Evolutionary conservation across 2,329 filamentous ascomycete species (phyloP).

Genomic region (Elsinoe australis): DNA sequence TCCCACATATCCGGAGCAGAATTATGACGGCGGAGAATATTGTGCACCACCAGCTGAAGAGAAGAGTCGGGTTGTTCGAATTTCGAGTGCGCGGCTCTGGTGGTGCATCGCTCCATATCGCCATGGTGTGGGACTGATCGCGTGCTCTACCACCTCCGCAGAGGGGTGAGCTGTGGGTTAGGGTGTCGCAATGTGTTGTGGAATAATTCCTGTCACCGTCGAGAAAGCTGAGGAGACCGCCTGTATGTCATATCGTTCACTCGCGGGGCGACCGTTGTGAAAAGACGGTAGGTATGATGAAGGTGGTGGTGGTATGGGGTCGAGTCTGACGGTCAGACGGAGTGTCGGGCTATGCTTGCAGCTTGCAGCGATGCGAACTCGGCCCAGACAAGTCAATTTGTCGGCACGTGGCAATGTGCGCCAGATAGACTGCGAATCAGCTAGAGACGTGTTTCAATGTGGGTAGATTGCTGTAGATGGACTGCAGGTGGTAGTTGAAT

Average conservation of each 20-base stretch:
- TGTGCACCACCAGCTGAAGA: conserved; percentile 93
- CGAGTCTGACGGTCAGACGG: not conserved
- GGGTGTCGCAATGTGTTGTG: conserved; percentile 5
- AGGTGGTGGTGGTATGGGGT: not conserved
- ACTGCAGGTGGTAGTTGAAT: not conserved
- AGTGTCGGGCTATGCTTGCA: conserved; percentile 10
- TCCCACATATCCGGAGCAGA: conserved; percentile 67
- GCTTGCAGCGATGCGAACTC: not conserved
- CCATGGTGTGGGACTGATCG: conserved; percentile 1
- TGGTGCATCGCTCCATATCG: conserved; percentile 41
- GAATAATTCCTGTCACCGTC: not conserved
- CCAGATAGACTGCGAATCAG: not conserved
- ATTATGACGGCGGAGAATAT: conserved; percentile 64
- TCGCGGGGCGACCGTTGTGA: conserved; percentile 9
- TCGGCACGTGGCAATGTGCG: conserved; percentile 7
- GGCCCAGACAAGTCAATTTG: conserved; percentile 9
- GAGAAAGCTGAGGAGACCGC: not conserved
- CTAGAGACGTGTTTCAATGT: not conserved
- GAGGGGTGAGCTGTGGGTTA: conserved; percentile 13
- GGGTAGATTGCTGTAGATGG: not conserved
- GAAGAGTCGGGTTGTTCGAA: conserved; percentile 76
- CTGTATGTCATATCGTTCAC: conserved; percentile 5
- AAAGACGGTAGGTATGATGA: conserved; percentile 12
- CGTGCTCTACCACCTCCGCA: conserved; percentile 18
- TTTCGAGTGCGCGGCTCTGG: conserved; percentile 44